Evolutionary conservation across 176 grass and related monocot species (phyloP).

Genomic region (Carex myosuroides): DNA sequence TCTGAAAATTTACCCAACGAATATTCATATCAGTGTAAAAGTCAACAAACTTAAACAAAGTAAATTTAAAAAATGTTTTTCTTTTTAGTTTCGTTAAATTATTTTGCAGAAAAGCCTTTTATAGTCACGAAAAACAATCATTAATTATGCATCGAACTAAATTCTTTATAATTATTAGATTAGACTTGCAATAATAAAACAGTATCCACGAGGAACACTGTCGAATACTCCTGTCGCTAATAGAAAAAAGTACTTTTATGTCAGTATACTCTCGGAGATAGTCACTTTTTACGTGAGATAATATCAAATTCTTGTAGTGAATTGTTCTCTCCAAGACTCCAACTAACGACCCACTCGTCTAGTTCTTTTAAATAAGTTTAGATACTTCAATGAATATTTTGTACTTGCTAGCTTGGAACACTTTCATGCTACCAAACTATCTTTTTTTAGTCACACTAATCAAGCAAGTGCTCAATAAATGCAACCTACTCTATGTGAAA

Average conservation of each 20-base stretch:
- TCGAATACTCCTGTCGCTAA: no score
- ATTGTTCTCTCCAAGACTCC: background rate
- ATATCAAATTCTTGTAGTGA: no score
- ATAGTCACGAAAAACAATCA: background rate
- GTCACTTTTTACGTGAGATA: no score
- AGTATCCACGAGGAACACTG: no score
- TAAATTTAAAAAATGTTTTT: background rate
- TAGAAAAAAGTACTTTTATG: no score
- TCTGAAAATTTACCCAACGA: no score
- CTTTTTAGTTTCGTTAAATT: background rate
- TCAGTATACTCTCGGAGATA: no score
- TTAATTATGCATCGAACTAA: background rate
- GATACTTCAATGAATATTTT: conserved; percentile 1
- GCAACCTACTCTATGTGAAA: background rate
- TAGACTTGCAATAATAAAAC: background rate
- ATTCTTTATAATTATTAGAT: background rate
- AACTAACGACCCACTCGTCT: background rate
- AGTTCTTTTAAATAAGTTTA: background rate
- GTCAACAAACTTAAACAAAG: background rate
- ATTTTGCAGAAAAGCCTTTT: background rate
- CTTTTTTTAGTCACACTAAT: background rate
- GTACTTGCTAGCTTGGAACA: conserved; percentile 1
- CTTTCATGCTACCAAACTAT: background rate
- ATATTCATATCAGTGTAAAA: background rate
- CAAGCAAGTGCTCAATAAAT: background rate